phyloP scores from a whole-genome alignment of 2,329 filamentous ascomycete species.

The Aureobasidium vineae region DNA sequence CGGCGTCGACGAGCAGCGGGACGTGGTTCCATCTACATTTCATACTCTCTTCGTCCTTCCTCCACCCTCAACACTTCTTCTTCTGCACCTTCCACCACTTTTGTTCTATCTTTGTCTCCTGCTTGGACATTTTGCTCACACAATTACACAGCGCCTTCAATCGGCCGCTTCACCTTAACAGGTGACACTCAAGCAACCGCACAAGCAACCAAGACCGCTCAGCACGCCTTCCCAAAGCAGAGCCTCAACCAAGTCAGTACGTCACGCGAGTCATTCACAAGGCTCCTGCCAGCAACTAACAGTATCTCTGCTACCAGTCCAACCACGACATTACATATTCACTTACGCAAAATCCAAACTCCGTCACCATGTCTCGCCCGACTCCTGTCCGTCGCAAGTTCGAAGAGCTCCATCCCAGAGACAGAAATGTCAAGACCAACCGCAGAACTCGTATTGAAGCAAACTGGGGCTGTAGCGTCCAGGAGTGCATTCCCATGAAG shows the following conservation, averaged over 20 bases:
- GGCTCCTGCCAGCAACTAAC: background rate
- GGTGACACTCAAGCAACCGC: background rate
- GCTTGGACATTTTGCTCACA: background rate
- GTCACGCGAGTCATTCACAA: background rate
- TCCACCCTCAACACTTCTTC: background rate
- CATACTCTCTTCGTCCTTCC: background rate
- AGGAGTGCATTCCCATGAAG: conserved; percentile 24
- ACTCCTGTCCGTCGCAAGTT: conserved; percentile 13
- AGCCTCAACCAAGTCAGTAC: background rate
- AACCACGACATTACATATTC: background rate
- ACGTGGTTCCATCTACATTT: background rate
- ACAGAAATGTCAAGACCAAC: conserved; percentile 28
- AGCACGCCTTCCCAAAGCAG: background rate
- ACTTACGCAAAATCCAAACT: background rate
- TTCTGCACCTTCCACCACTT: background rate
- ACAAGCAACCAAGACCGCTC: background rate
- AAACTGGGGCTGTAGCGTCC: conserved; percentile 26
- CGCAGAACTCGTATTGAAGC: conserved; percentile 27
- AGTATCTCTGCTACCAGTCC: background rate
- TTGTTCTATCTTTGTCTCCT: background rate
- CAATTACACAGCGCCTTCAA: background rate
- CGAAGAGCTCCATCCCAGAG: conserved; percentile 27
- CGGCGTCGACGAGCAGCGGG: background rate
- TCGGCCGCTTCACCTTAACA: background rate
- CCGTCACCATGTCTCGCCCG: background rate